A percentile compares a stretch with the other conserved stretches of the same genome.
Evolutionary conservation across 768 basidiomycete genomes (phyloP).

Genomic region (Boletus reticulatus): DNA sequence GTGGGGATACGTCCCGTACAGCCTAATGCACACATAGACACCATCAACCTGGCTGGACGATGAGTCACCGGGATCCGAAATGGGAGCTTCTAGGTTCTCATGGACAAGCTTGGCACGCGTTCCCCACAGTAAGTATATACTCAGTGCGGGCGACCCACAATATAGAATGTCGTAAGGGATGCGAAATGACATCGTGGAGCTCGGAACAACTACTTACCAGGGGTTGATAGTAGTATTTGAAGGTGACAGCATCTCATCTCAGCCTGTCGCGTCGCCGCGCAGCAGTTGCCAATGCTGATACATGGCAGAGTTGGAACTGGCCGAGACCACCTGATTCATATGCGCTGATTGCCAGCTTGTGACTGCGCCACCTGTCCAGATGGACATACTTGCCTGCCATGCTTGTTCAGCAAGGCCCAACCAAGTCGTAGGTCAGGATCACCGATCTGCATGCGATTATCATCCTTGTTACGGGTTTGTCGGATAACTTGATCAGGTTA

Average conservation of each 20-base stretch:
- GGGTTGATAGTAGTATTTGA: conserved; percentile 10
- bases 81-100: conserved; percentile 13
- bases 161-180: conserved; percentile 19
- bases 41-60: conserved; percentile 4
- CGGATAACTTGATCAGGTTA: conserved; percentile 7
- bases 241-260: conserved; percentile 20
- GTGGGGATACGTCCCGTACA: conserved; percentile 13
- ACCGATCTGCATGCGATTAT: conserved; percentile 12
- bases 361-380: conserved; percentile 16
- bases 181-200: conserved; percentile 19
- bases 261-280: conserved; percentile 12
- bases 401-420: conserved; percentile 20
- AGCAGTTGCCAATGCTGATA: conserved; percentile 11
- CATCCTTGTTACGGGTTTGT: conserved; percentile 4
- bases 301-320: conserved; percentile 3
- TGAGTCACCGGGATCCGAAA: conserved; percentile 15
- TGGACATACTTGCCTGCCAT: conserved; percentile 9
- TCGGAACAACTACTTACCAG: conserved; percentile 12
- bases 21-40: conserved; percentile 1
- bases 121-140: conserved; percentile 11
- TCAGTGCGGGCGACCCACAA: conserved; percentile 8
- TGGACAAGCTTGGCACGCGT: conserved; percentile 9
- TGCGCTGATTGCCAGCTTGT: conserved; percentile 20
- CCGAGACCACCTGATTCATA: conserved; percentile 20
- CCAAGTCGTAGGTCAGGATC: not conserved